Evolutionary conservation across 2,329 filamentous ascomycete species (phyloP), one percentile per base, ranked within the genome.

Genomic region (Alternaria brassicae): DNA sequence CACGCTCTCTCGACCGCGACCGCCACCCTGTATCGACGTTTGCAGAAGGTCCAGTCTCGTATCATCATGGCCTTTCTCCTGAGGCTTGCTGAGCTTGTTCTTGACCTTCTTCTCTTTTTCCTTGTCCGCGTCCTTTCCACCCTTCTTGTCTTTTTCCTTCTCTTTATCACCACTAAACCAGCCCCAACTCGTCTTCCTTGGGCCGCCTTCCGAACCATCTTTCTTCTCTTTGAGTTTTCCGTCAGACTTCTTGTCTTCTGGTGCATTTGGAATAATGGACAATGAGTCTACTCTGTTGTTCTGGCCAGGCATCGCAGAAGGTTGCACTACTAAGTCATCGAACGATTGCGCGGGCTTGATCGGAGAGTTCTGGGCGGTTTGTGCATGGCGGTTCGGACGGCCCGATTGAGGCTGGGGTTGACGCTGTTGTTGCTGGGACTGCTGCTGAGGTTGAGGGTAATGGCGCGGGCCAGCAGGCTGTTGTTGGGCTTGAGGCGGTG

Each of bases 11-110:
- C 94, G 88, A 3, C 90, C 90, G 27, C 74, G 77, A 36, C 63
- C 69, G 17, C 82, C 83, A 2, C 84, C 81, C 49, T 98, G 94
- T 73, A 96, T 93, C 0, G 93, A 96, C 36, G 87, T 91, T 73
- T 97, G 93, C 21, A 97, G 82, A 21, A 96, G 86, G 70, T 98
- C 94, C 27, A 97, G 83, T 28, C 94, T 88, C 19, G 91, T 89
- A 67, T 89, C 93, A 70, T 97, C 93, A 65, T 93, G 89, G 3
- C 65, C 54, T 58, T 78, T 77, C 28, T 78, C 75, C 51, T 78
- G 78, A 1, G 85, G 80, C 70, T 92, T 93, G 40, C 86, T 84
- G 69, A 89, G 89, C 74, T 89, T 93, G 50, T 81, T 80, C 58
- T 90, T 79, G 79, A 67, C 85, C 81, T 79, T 79, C 74, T 78